Conservation (phyloP, 805 yeast genomes). For the Spathaspora girioi region DNA sequence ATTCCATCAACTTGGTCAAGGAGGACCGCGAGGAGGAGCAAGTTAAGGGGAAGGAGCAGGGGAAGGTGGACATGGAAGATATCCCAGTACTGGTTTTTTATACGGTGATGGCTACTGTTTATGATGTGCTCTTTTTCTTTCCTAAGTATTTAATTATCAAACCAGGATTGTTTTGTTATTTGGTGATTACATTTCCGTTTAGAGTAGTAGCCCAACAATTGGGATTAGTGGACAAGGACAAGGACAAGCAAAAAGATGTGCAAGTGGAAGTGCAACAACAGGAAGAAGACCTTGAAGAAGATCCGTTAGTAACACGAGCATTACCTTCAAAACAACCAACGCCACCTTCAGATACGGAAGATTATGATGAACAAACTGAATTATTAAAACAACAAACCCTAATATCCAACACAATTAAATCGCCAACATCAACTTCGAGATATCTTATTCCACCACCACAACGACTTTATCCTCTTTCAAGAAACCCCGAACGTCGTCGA, state of each 20-base stretch:
- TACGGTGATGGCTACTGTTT: not conserved
- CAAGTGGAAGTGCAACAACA: not conserved
- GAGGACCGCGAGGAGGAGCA: not conserved
- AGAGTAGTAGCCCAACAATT: constrained; percentile 16
- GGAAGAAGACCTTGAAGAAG: constrained; percentile 1
- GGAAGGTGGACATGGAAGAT: not conserved
- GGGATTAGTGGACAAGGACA: not conserved
- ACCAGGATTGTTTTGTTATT: constrained; percentile 50
- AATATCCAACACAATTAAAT: constrained; percentile 36
- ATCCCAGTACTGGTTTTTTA: not conserved
- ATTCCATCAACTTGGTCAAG: not conserved
- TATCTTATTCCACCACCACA: constrained; percentile 46
- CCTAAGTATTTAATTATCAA: constrained; percentile 43
- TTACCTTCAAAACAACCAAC: not conserved
- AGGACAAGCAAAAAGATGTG: not conserved
- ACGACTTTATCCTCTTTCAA: constrained; percentile 35
- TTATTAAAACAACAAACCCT: constrained; percentile 38
- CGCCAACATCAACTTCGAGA: constrained; percentile 38
- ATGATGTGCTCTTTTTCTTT: constrained; percentile 9
- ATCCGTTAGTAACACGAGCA: constrained; percentile 4
- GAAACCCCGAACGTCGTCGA: constrained; percentile 35
- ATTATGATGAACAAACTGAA: constrained; percentile 29
- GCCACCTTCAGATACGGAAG: not conserved
- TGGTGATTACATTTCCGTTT: constrained; percentile 54
- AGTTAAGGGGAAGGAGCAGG: not conserved